Conservation (phyloP, 2,329 filamentous ascomycete species). For the Aphanocladium album region DNA sequence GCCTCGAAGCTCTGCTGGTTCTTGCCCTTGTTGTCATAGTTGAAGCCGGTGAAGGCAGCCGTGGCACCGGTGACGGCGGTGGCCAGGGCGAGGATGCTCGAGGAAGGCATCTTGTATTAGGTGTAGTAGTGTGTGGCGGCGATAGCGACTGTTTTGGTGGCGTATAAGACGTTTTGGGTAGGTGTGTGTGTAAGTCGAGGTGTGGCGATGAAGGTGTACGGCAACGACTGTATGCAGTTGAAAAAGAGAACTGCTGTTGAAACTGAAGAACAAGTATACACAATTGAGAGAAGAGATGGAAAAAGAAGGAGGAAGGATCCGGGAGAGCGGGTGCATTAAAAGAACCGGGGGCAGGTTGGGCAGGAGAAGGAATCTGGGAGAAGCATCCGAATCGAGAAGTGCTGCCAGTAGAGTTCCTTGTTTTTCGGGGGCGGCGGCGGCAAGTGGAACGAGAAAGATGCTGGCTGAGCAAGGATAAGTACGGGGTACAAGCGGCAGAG, state of each 20-base stretch:
- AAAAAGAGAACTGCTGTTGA: neutral
- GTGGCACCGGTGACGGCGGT: slow-evolving; percentile 29
- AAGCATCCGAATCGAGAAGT: slow-evolving; percentile 1
- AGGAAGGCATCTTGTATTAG: slow-evolving; percentile 27
- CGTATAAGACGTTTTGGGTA: slow-evolving; percentile 1
- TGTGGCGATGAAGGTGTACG: neutral
- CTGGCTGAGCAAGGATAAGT: neutral
- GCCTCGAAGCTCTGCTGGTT: slow-evolving; percentile 60
- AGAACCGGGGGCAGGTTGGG: slow-evolving; percentile 1
- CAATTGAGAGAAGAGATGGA: slow-evolving; percentile 5
- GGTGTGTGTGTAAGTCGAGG: neutral
- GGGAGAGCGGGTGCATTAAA: neutral
- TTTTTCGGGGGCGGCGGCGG: slow-evolving; percentile 6
- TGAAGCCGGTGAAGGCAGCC: slow-evolving; percentile 60
- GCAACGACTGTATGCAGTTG: slow-evolving; percentile 7
- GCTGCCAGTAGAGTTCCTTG: slow-evolving; percentile 9
- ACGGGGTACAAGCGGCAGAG: neutral
- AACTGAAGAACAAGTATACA: neutral
- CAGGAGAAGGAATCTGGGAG: slow-evolving; percentile 8
- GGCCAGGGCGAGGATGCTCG: slow-evolving; percentile 30
- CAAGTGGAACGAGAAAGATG: slow-evolving; percentile 8
- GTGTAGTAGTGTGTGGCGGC: neutral
- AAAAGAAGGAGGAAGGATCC: neutral
- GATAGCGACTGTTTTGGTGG: slow-evolving; percentile 2
- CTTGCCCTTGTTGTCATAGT: slow-evolving; percentile 62